These are phyloP conservation scores for Glarea lozoyensis DNA, from an alignment of 495 filamentous ascomycete species.

Conservation along the genomic window DNA sequence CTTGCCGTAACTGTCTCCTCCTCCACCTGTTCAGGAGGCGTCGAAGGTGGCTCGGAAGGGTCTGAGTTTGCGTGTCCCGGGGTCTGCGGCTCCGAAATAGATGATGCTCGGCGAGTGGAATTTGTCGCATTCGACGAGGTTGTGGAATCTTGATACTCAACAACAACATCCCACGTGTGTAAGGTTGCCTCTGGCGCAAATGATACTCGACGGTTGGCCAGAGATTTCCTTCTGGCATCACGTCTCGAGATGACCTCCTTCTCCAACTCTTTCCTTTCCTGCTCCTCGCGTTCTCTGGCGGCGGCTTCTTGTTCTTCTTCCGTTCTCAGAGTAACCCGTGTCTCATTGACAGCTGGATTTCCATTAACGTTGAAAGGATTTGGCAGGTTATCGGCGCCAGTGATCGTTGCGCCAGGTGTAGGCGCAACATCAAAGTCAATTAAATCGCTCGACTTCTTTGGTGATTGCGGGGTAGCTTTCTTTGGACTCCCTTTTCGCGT, in stretches of 20 bases:
- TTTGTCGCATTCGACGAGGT: conserved; percentile 70
- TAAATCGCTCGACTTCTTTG: conserved; percentile 12
- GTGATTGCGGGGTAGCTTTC: conserved; percentile 19
- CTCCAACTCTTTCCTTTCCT: conserved; percentile 55
- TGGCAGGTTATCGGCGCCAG: conserved; percentile 32
- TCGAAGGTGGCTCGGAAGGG: conserved; percentile 53
- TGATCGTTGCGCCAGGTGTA: conserved; percentile 11
- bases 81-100: conserved; percentile 32
- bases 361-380: conserved; percentile 43
- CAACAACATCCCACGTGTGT: conserved; percentile 95
- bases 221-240: conserved; percentile 83
- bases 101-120: conserved; percentile 61
- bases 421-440: conserved; percentile 20
- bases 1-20: conserved; percentile 49
- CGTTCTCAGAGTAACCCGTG: conserved; percentile 45
- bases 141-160: conserved; percentile 79
- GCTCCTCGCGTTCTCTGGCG: conserved; percentile 63
- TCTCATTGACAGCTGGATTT: conserved; percentile 31
- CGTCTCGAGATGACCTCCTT: conserved; percentile 63
- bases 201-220: conserved; percentile 88
- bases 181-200: conserved; percentile 96
- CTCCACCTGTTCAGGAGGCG: conserved; percentile 51
- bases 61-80: conserved; percentile 33
- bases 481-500: conserved; percentile 21
- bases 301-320: conserved; percentile 76